Percentiles rank a stretch among this genome's conserved stretches.
phyloP scores from a whole-genome alignment of 345 rosid genomes.

The Eucalyptus marginata region DNA sequence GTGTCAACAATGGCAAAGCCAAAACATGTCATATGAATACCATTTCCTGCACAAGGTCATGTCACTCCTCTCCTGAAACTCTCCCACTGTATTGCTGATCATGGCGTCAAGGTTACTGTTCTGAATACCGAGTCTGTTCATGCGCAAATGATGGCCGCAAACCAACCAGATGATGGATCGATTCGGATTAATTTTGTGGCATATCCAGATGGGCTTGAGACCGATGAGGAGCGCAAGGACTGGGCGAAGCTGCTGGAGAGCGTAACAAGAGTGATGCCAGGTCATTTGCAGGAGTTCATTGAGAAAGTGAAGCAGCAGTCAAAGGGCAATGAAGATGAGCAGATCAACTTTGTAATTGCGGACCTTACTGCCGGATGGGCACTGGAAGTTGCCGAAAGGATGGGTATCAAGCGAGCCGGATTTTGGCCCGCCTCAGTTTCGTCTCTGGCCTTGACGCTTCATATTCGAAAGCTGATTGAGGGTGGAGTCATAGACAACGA shows the following conservation, averaged over 20 bases:
- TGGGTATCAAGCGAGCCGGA: background rate
- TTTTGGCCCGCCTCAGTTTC: background rate
- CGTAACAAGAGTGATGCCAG: background rate
- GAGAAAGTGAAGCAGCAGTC: background rate
- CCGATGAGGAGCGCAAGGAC: constrained; percentile 3
- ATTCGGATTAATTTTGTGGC: background rate
- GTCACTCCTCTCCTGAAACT: background rate
- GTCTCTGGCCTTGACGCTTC: background rate
- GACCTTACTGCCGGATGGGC: constrained; percentile 5
- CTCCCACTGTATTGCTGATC: background rate
- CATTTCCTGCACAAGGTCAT: background rate
- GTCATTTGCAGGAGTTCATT: constrained; percentile 1
- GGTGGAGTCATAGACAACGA: constrained; percentile 7
- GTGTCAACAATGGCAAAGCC: background rate
- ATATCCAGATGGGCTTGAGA: constrained; percentile 12
- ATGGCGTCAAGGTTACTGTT: background rate
- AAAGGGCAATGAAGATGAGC: background rate
- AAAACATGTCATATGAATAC: background rate
- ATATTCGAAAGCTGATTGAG: constrained; percentile 1
- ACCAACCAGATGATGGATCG: background rate
- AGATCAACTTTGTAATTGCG: background rate
- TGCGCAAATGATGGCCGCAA: background rate
- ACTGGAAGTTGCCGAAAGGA: constrained; percentile 2
- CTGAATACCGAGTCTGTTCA: background rate
- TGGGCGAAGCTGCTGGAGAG: background rate